Conservation (phyloP, 345 rosid species). For the Conringia planisiliqua region DNA sequence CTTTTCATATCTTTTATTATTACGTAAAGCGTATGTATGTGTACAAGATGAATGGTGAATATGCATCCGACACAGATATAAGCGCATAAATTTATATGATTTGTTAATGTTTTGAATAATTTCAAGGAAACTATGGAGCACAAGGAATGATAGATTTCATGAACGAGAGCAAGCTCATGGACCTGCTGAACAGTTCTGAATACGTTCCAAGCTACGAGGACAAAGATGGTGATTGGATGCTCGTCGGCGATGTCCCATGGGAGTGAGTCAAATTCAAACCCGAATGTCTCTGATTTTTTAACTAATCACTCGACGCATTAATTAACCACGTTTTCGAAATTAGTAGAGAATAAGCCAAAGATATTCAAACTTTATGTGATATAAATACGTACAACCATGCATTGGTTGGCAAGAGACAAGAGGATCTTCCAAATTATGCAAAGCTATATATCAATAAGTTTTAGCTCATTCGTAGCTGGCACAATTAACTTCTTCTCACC, state of each 20-base stretch:
- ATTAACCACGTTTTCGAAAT: slow-evolving; percentile 19
- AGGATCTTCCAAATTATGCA: slow-evolving; percentile 20
- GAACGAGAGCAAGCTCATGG: slow-evolving; percentile 94
- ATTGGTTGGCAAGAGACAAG: slow-evolving; percentile 37
- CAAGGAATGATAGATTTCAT: slow-evolving; percentile 97
- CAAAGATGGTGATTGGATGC: slow-evolving; percentile 99
- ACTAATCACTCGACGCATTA: neutral
- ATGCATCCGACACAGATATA: neutral
- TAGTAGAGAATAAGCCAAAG: slow-evolving; percentile 27
- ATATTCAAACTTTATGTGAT: slow-evolving; percentile 18
- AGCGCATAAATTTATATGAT: slow-evolving; percentile 19
- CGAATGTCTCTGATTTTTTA: neutral
- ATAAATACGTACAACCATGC: slow-evolving; percentile 32
- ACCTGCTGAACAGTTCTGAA: slow-evolving; percentile 81
- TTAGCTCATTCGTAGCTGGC: slow-evolving; percentile 32
- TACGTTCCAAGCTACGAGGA: slow-evolving; percentile 96
- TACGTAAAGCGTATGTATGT: neutral
- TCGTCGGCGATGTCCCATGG: slow-evolving; percentile 99
- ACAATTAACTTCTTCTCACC: slow-evolving; percentile 20
- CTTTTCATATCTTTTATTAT: neutral
- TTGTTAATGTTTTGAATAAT: slow-evolving; percentile 16
- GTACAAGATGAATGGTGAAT: neutral
- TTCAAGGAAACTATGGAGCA: slow-evolving; percentile 38
- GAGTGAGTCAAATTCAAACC: slow-evolving; percentile 56
- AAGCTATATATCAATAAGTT: slow-evolving; percentile 6